Evolutionary conservation across 345 rosid species (phyloP), one percentile per base, ranked within the genome.

Genomic region (Populus nigra): DNA sequence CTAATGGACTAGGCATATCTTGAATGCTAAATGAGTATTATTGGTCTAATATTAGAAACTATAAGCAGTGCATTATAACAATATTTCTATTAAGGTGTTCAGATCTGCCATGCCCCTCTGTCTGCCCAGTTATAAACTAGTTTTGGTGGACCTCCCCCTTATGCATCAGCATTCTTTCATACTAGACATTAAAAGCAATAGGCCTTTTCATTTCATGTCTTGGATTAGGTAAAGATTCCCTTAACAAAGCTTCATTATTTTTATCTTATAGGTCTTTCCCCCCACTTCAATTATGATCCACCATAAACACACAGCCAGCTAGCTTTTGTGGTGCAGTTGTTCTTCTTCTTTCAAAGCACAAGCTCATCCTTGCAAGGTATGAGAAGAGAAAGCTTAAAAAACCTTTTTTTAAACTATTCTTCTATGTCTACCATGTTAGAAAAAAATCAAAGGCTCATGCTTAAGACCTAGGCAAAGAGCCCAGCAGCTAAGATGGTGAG

Each of bases 61-160:
- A 38, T 27, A 35, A 63, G 3, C 67, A 9, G 45, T 73, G 25
- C 68, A 65, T 38, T 55, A 27, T 27, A 71, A 66, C 71, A 69
- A 59, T 65, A 72, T 47, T 45, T 41, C 41, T 62, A 45, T 68
- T 55, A 31, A 61, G 63, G 22, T 75, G 77, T 33, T 61, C 81
- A 81, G 76, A 81, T 73, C 43, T 59, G 72, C 81, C 85, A 81
- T 85, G 77, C 75, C 49, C 67, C 79, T 65, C 66, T 85, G 88
- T 87, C 89, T 79, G 82, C 57, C 75, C 79, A 72, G 72, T 73
- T 68, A 65, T 80, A 61, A 65, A 77, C 84, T 47, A 65, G 57
- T 83, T 75, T 59, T 75, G 76, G 85, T 81, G 86, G 87, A 77
- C 86, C 85, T 55, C 53, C 53, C 63, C 45, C 55, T 38, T 74